phyloP scores from a whole-genome alignment of 176 grass and related monocot genomes.

The Oropetium thomaeum region DNA sequence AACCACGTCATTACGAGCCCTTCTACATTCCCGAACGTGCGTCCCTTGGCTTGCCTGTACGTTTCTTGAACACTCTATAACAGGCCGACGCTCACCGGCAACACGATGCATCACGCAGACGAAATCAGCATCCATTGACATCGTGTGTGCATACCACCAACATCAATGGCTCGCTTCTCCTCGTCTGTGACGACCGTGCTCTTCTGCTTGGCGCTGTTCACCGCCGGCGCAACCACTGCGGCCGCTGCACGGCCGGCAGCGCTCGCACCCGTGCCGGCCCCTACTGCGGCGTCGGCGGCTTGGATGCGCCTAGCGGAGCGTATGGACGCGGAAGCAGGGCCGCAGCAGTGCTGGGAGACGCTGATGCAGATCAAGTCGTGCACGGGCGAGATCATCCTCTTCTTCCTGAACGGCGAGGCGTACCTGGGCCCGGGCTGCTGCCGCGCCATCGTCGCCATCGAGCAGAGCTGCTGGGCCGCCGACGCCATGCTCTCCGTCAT shows the following conservation, averaged over 20 bases:
- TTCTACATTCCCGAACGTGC: background rate
- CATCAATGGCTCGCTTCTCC: conserved; percentile 32
- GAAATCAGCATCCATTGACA: background rate
- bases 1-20: background rate
- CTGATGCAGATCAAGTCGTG: conserved; percentile 67
- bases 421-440: conserved; percentile 67
- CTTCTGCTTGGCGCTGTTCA: conserved; percentile 3
- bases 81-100: background rate
- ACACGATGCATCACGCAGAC: background rate
- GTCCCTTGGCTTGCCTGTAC: background rate
- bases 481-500: conserved; percentile 59
- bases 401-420: conserved; percentile 69
- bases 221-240: background rate
- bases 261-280: background rate
- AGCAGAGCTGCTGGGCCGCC: conserved; percentile 70
- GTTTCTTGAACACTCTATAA: conserved; percentile 19
- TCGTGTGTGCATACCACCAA: background rate
- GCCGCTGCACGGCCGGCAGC: background rate
- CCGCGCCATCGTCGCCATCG: conserved; percentile 59
- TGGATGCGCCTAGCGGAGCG: conserved; percentile 11
- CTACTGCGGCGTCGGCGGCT: background rate
- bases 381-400: conserved; percentile 78
- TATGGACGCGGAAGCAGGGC: conserved; percentile 33
- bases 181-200: background rate
- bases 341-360: conserved; percentile 65